Evolutionary conservation across 1,139 yeast species (phyloP).

Genomic region (Lodderomyces orthopsilosis): DNA sequence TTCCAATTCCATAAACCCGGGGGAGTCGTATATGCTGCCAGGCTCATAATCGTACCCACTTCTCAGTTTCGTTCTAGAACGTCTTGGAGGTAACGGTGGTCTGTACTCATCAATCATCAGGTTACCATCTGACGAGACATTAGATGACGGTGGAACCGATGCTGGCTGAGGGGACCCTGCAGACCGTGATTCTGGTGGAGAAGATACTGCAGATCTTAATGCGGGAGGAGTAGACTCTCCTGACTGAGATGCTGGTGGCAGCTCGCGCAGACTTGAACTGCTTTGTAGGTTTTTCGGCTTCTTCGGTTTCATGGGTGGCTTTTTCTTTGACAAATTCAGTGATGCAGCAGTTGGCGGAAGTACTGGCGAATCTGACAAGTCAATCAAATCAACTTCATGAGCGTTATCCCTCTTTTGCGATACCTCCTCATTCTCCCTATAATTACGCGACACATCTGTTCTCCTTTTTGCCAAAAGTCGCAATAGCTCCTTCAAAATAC

Average conservation of each 20-base stretch:
- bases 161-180: neutral
- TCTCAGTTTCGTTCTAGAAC: conserved; percentile 5
- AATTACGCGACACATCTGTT: conserved; percentile 5
- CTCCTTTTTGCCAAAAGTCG: conserved; percentile 15
- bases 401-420: conserved; percentile 5
- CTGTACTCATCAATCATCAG: conserved; percentile 11
- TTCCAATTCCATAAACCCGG: conserved; percentile 25
- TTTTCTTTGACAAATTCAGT: conserved; percentile 10
- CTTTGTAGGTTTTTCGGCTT: conserved; percentile 33
- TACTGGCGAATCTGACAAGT: conserved; percentile 26
- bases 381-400: conserved; percentile 31
- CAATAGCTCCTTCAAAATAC: conserved; percentile 32
- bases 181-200: neutral
- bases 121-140: conserved; percentile 15
- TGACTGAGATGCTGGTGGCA: neutral
- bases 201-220: neutral
- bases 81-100: conserved; percentile 15
- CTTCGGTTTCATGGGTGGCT: conserved; percentile 40
- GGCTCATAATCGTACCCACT: conserved; percentile 9
- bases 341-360: neutral
- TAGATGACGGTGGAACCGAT: conserved; percentile 16
- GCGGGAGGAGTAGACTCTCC: conserved; percentile 8
- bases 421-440: neutral
- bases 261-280: conserved; percentile 13
- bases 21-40: conserved; percentile 13